A percentile compares a stretch with the other conserved stretches of the same genome.
Evolutionary conservation across 1,284 basidiomycete genomes (phyloP).

Genomic region (Sphagnurus paluster): DNA sequence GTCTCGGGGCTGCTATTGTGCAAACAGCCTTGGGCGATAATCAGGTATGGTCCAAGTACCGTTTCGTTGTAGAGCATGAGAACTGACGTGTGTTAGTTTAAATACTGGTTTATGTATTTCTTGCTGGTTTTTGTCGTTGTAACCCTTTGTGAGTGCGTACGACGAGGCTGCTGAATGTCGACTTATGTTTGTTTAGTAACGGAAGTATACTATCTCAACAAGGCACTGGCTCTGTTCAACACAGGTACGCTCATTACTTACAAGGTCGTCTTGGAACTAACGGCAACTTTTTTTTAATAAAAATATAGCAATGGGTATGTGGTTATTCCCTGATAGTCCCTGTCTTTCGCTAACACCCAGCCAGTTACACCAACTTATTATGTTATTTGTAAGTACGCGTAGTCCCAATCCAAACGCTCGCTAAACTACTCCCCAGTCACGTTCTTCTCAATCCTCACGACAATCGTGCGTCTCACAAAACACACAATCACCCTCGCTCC

Average conservation of each 20-base stretch:
- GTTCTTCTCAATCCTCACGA: constrained; percentile 87
- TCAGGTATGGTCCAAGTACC: constrained; percentile 70
- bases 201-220: constrained; percentile 96
- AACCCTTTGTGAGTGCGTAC: constrained; percentile 63
- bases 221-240: constrained; percentile 95
- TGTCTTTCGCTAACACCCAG: constrained; percentile 16
- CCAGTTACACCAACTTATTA: constrained; percentile 88
- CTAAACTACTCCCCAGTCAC: constrained; percentile 55
- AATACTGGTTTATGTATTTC: constrained; percentile 86
- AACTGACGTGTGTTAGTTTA: too few relatives aligned
- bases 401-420: constrained; percentile 5
- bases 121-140: constrained; percentile 82
- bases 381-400: constrained; percentile 62
- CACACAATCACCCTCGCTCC: background rate
- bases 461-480: constrained; percentile 55
- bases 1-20: constrained; percentile 90
- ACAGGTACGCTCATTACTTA: constrained; percentile 51
- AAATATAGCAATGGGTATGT: constrained; percentile 82
- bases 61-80: too few relatives aligned
- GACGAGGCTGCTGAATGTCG: background rate
- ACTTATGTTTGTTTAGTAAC: constrained; percentile 53
- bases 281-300: constrained; percentile 17
- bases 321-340: constrained; percentile 2
- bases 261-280: constrained; percentile 14
- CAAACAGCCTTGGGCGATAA: constrained; percentile 84